Evolutionary conservation across 1,284 basidiomycete species (phyloP), one percentile per base, ranked within the genome.

Genomic region (Cryptococcus sp.): DNA sequence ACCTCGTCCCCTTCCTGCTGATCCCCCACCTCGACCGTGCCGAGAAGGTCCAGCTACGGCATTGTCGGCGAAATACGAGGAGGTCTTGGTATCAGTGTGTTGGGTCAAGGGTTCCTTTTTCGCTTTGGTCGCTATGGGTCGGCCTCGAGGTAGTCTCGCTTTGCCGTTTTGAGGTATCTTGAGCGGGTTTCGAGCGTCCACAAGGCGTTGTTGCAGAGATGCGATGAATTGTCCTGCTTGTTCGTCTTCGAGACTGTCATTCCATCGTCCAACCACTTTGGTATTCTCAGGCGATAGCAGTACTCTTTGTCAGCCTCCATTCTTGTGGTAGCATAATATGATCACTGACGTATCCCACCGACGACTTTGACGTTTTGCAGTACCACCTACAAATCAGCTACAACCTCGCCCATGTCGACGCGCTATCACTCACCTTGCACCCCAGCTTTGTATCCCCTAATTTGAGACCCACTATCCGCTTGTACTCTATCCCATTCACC

Each of bases 371-470:
- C 70, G 21, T 67, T 68, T 19, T 64, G 60, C 28, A 72, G 41
- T 2, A 68, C 40, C 16, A 73, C 34, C 69, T 73, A n/a, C 36
- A 22, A 10, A 9, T 10, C 34, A 36, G 14, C 34, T 14, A 2
- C 16, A 24, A n/a, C n/a, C 9, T 14, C 10, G 12, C n/a, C 1
- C n/a, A 5, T 22, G n/a, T 43, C n/a, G 34, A n/a, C 7, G 34
- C 6, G 7, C 5, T 19, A 5, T 9, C 11, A 52, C 63, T 28
- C 36, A 71, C 68, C 53, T 74, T 74, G 24, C 52, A 57, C 2
- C 72, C 72, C n/a, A 73, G 42, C 26, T 57, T 45, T 11, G 72
- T 74, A 38, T 69, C 66, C 4, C 68, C 70, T 35, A 74, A 50
- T 6, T 42, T 57, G 19, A 74, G 39, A 9, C 47, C 63, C 0